phyloP scores from a whole-genome alignment of 371 early-diverging fungal genomes.

The Haplosporangium sp. region DNA sequence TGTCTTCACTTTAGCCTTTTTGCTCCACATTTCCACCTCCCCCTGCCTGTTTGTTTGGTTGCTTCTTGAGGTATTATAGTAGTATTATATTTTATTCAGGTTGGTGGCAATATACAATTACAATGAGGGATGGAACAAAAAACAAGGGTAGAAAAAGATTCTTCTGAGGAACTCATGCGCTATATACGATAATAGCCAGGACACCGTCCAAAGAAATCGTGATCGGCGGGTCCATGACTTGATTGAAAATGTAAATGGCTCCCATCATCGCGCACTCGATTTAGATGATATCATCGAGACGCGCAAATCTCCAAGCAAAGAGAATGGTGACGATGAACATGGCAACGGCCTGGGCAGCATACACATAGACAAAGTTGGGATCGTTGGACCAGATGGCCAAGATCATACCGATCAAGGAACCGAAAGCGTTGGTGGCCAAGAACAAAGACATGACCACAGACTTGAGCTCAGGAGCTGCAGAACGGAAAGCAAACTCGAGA shows the following conservation, averaged over 20 bases:
- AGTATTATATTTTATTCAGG: too few species aligned
- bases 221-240: background rate
- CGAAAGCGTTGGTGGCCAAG: slow-evolving; percentile 77
- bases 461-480: slow-evolving; percentile 80
- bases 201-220: background rate
- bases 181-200: background rate
- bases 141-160: background rate
- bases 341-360: slow-evolving; percentile 66
- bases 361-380: slow-evolving; percentile 75
- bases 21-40: too few species aligned
- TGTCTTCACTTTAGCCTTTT: too few species aligned
- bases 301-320: slow-evolving; percentile 51
- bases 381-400: slow-evolving; percentile 74
- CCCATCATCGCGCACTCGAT: background rate
- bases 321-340: slow-evolving; percentile 57
- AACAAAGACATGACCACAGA: slow-evolving; percentile 79
- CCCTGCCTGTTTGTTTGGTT: background rate
- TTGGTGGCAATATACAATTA: background rate
- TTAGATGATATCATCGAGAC: slow-evolving; percentile 22
- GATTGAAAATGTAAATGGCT: background rate
- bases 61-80: too few species aligned
- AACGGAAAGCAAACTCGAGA: slow-evolving; percentile 83
- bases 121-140: background rate
- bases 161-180: background rate
- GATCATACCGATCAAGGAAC: slow-evolving; percentile 73